A percentile compares a stretch with the other conserved stretches of the same genome.
These are phyloP conservation scores for Pichia rugopelliculosa DNA, from an alignment of 805 yeast species.

Conservation along the genomic window DNA sequence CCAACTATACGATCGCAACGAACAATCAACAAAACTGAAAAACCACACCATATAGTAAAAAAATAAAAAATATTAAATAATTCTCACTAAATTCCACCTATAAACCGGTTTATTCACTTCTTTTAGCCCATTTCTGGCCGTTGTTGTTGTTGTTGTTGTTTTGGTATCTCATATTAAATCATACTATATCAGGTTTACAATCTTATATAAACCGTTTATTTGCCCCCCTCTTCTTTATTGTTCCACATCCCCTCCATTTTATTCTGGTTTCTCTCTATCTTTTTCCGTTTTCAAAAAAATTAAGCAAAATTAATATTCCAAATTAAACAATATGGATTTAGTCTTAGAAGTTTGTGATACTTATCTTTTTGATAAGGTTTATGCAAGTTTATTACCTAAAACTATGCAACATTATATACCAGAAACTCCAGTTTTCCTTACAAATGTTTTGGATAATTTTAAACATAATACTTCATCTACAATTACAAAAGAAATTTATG, in stretches of 20 bases:
- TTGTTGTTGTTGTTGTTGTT: neutral
- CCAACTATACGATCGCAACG: neutral
- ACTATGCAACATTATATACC: constrained; percentile 34
- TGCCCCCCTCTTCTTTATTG: neutral
- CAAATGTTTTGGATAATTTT: constrained; percentile 17
- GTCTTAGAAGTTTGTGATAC: constrained; percentile 77
- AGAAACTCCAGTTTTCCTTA: constrained; percentile 21
- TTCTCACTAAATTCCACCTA: neutral
- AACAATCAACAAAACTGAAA: no score
- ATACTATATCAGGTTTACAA: neutral
- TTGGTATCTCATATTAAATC: neutral
- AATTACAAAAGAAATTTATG: constrained; percentile 34
- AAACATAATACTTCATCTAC: constrained; percentile 21
- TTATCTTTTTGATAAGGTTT: constrained; percentile 63
- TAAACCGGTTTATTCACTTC: neutral
- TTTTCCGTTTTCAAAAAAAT: neutral
- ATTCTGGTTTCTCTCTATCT: neutral
- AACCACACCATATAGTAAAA: neutral
- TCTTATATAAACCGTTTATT: neutral
- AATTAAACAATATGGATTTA: constrained; percentile 64
- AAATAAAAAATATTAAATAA: neutral
- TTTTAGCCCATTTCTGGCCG: neutral
- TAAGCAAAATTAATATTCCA: neutral
- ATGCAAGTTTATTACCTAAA: constrained; percentile 62
- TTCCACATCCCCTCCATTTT: neutral